Base-by-base conservation (phyloP, 768 basidiomycete genomes). In the Brasilioporus rufonigricans region DNA sequence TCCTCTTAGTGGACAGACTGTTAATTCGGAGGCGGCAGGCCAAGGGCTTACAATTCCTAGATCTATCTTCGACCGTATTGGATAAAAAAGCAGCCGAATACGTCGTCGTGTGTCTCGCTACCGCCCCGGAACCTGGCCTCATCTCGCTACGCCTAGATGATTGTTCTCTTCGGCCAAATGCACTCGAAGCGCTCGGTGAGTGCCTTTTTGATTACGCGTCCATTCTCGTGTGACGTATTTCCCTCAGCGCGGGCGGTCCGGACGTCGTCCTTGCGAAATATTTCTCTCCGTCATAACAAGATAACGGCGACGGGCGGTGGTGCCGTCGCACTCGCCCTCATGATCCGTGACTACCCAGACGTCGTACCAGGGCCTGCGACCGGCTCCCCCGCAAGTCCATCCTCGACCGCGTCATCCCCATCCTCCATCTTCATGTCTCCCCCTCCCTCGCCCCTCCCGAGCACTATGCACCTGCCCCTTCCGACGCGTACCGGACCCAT, bases 341-440 rank as follows among this genome's bases (percentile, higher is more conserved):
- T 99, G 92, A 94, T 98, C 58, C 84, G 91, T 48, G 96, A 99
- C 70, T 98, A 98, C 66, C 91, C 93, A 4, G 93, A 97, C 60
- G 78, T 87, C 40, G 80, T 86, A 9, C 75, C 79, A 27, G 65
- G 49, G 1, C 44, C 57, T 2, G 31, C 32, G 2, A 4, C 57
- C 31, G 3, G 23, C 32, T 13, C 5, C 1, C 51, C 60, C 16
- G 21, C 29, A 4, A 58, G 45, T 14, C 44, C 62, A 13, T 44
- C 45, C 7, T 46, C 50, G 47, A 9, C 61, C 14, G 31, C 57
- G 1, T 59, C 63, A 23, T 57, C 64, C 10, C 23, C 51, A 3
- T 55, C 61, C 11, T 48, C 63, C 9, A 4, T 57, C 38, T 64
- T 73, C 26, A 56, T 66, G 21, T 71, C 77, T 5, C 68, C 74